Evolutionary conservation across 2,329 filamentous ascomycete species (phyloP).

Genomic region (Neofusicoccum parvum): DNA sequence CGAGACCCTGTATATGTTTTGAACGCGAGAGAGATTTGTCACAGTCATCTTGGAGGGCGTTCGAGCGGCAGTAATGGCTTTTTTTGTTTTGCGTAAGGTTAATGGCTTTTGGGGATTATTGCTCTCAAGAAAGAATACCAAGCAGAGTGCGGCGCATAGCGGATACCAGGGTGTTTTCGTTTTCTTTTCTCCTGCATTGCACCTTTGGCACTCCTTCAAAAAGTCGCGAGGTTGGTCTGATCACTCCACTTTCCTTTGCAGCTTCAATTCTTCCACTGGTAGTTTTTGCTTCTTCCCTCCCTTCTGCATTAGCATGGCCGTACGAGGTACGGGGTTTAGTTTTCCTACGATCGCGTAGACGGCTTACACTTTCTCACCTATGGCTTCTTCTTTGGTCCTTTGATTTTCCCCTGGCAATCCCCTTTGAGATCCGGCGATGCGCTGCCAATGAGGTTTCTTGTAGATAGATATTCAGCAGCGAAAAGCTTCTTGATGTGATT

Average conservation of each 20-base stretch:
- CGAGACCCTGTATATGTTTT: slow-evolving; percentile 17
- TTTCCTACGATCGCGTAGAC: slow-evolving; percentile 9
- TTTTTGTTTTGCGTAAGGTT: background rate
- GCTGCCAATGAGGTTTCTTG: background rate
- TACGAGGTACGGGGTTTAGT: slow-evolving; percentile 15
- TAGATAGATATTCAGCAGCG: slow-evolving; percentile 3
- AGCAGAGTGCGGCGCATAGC: slow-evolving; percentile 12
- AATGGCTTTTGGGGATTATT: slow-evolving; percentile 12
- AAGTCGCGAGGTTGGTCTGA: slow-evolving; percentile 4
- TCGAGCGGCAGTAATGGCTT: slow-evolving; percentile 11
- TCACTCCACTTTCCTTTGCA: background rate
- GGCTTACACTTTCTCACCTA: background rate
- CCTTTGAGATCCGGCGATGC: background rate
- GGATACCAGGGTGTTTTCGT: slow-evolving; percentile 14
- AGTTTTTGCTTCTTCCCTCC: background rate
- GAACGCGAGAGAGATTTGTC: slow-evolving; percentile 20
- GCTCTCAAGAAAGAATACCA: slow-evolving; percentile 18
- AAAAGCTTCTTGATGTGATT: background rate
- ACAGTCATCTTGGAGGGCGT: slow-evolving; percentile 16
- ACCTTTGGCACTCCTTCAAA: slow-evolving; percentile 10
- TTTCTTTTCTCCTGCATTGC: background rate
- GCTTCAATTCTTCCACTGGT: background rate
- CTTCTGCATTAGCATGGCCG: slow-evolving; percentile 10
- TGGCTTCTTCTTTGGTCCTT: background rate
- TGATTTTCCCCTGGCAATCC: background rate